phyloP scores from a whole-genome alignment of 1,284 basidiomycete genomes.

The Ceratobasidium sp. region DNA sequence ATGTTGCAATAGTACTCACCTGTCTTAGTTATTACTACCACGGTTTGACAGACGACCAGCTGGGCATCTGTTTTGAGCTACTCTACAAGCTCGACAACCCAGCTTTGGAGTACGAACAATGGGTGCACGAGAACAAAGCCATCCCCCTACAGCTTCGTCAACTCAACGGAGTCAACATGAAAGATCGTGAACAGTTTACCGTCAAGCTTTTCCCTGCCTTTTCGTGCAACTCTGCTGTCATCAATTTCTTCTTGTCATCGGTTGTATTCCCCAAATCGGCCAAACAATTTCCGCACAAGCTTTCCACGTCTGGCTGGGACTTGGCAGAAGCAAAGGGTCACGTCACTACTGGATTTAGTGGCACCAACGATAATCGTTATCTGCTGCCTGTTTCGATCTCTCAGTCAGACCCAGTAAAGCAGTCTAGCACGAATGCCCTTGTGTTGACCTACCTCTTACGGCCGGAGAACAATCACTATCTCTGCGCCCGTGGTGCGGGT shows the following conservation, averaged over 20 bases:
- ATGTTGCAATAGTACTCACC: slow-evolving; percentile 61
- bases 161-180: slow-evolving; percentile 58
- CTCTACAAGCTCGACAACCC: slow-evolving; percentile 62
- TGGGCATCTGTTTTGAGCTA: slow-evolving; percentile 57
- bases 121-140: slow-evolving; percentile 52
- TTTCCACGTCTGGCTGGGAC: slow-evolving; percentile 66
- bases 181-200: slow-evolving; percentile 56
- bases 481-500: slow-evolving; percentile 47
- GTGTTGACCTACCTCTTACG: slow-evolving; percentile 60
- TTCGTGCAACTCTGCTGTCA: slow-evolving; percentile 54
- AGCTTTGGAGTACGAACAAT: slow-evolving; percentile 57
- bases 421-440: slow-evolving; percentile 62
- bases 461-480: slow-evolving; percentile 58
- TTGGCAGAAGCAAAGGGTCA: slow-evolving; percentile 57
- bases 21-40: slow-evolving; percentile 65
- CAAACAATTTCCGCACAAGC: slow-evolving; percentile 61
- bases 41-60: slow-evolving; percentile 59
- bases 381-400: slow-evolving; percentile 61
- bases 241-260: slow-evolving; percentile 63
- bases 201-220: slow-evolving; percentile 55
- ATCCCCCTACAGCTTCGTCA: slow-evolving; percentile 53
- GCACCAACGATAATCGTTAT: slow-evolving; percentile 65
- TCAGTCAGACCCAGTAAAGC: slow-evolving; percentile 59
- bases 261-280: slow-evolving; percentile 63
- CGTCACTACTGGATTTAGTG: slow-evolving; percentile 65